phyloP scores from a whole-genome alignment of 2,329 filamentous ascomycete species.

The Gliomastix tumulicola region DNA sequence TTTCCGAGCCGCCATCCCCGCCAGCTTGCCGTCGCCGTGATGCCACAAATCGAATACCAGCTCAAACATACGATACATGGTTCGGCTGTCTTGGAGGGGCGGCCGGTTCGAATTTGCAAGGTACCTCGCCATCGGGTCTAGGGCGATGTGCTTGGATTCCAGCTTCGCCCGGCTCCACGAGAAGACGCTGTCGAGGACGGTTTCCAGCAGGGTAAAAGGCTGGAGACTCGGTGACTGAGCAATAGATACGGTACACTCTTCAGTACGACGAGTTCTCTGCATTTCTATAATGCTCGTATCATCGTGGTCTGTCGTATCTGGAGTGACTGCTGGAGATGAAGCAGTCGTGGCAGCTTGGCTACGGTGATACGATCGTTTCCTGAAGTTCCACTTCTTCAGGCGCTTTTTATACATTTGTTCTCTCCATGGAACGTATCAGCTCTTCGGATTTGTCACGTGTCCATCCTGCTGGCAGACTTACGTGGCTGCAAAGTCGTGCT shows the following conservation, averaged over 20 bases:
- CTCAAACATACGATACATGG: slow-evolving; percentile 30
- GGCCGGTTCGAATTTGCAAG: slow-evolving; percentile 24
- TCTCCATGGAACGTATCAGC: too few relatives aligned
- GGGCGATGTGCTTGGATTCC: slow-evolving; percentile 13
- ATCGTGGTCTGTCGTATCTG: too few relatives aligned
- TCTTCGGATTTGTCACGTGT: too few relatives aligned
- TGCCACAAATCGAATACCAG: slow-evolving; percentile 28
- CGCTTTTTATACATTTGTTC: slow-evolving; percentile 32
- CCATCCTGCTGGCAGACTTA: too few relatives aligned
- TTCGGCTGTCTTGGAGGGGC: slow-evolving; percentile 28
- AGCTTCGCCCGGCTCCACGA: slow-evolving; percentile 25
- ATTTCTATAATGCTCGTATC: background rate
- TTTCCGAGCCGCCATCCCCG: slow-evolving; percentile 25
- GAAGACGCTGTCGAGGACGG: slow-evolving; percentile 22
- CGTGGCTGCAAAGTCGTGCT: slow-evolving; percentile 27
- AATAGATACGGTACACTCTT: too few relatives aligned
- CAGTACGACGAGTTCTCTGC: background rate
- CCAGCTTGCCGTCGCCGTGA: slow-evolving; percentile 23
- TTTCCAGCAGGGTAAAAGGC: slow-evolving; percentile 18
- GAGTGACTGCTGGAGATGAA: slow-evolving; percentile 2
- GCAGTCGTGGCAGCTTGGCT: slow-evolving; percentile 13
- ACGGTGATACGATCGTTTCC: slow-evolving; percentile 25
- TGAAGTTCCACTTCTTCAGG: slow-evolving; percentile 28
- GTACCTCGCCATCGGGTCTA: slow-evolving; percentile 27
- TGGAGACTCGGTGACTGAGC: background rate